Percentiles rank a stretch among this genome's conserved stretches.
Conservation (phyloP, 495 filamentous ascomycete genomes). For the Trichoderma erinaceum region DNA sequence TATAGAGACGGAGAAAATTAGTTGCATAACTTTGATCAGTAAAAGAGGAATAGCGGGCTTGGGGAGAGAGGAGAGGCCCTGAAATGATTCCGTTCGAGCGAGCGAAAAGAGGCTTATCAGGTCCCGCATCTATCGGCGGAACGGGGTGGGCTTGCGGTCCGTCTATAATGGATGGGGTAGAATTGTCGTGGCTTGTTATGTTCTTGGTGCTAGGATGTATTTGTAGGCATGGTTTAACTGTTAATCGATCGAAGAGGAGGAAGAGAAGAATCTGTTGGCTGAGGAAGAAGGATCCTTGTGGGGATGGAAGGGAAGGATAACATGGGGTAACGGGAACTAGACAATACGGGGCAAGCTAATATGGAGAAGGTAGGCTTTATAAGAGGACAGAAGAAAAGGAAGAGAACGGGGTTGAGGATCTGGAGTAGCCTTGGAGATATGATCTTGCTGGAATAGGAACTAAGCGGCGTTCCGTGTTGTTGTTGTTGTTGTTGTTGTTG, state of each 20-base stretch:
- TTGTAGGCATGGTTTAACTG: neutral
- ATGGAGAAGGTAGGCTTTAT: neutral
- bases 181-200: neutral
- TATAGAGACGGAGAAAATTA: too few relatives aligned
- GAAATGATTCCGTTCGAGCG: conserved; percentile 3
- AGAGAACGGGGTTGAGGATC: too few relatives aligned
- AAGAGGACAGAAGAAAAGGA: neutral
- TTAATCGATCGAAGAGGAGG: neutral
- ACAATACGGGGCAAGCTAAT: too few relatives aligned
- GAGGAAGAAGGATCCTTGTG: too few relatives aligned
- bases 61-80: neutral
- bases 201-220: neutral
- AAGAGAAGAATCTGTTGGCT: neutral
- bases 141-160: neutral
- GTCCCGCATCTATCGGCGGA: conserved; percentile 13
- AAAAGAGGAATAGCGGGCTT: too few relatives aligned
- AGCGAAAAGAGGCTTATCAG: neutral
- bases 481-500: too few relatives aligned
- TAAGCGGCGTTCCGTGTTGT: too few relatives aligned
- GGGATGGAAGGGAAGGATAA: neutral
- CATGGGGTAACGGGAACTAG: neutral
- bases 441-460: too few relatives aligned
- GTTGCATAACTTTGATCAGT: too few relatives aligned
- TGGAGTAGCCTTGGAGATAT: too few relatives aligned
- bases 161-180: neutral